Percentiles rank a stretch among this genome's conserved stretches.
Conservation (phyloP, 495 filamentous ascomycete genomes). For the Recurvomyces mirabilis region DNA sequence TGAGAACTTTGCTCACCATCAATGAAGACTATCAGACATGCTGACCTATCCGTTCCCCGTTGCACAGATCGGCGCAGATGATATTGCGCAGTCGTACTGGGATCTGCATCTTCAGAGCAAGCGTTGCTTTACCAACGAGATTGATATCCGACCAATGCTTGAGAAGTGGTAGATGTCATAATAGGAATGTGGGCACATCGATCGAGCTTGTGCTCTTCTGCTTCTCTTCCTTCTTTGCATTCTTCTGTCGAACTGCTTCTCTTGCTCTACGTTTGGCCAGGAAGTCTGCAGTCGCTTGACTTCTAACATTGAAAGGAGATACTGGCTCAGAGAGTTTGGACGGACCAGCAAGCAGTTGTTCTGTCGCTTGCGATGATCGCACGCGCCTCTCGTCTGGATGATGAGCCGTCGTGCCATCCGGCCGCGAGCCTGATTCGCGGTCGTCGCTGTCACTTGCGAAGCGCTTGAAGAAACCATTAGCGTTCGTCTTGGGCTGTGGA, state of each 20-base stretch:
- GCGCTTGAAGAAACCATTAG: constrained; percentile 11
- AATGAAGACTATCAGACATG: too few relatives aligned
- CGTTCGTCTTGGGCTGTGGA: too few relatives aligned
- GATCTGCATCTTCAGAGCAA: constrained; percentile 74
- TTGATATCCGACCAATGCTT: constrained; percentile 69
- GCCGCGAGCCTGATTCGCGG: too few relatives aligned
- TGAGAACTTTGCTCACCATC: too few relatives aligned
- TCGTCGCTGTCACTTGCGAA: not conserved
- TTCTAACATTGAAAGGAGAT: not conserved
- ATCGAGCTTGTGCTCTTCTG: constrained; percentile 17
- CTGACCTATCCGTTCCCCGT: too few relatives aligned
- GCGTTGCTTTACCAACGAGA: constrained; percentile 70
- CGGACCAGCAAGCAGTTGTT: not conserved
- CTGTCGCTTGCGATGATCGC: not conserved
- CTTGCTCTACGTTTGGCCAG: constrained; percentile 24
- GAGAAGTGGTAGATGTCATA: constrained; percentile 53
- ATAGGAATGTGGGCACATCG: constrained; percentile 29
- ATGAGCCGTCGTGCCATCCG: too few relatives aligned
- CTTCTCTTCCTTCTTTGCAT: constrained; percentile 11
- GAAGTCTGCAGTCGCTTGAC: constrained; percentile 1
- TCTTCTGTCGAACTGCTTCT: constrained; percentile 20
- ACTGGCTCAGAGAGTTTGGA: too few relatives aligned
- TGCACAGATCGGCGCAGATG: constrained; percentile 64
- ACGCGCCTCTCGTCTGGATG: too few relatives aligned
- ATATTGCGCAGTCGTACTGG: constrained; percentile 92